Base-by-base conservation (phyloP, 768 basidiomycete species). In the Suillus plorans region DNA sequence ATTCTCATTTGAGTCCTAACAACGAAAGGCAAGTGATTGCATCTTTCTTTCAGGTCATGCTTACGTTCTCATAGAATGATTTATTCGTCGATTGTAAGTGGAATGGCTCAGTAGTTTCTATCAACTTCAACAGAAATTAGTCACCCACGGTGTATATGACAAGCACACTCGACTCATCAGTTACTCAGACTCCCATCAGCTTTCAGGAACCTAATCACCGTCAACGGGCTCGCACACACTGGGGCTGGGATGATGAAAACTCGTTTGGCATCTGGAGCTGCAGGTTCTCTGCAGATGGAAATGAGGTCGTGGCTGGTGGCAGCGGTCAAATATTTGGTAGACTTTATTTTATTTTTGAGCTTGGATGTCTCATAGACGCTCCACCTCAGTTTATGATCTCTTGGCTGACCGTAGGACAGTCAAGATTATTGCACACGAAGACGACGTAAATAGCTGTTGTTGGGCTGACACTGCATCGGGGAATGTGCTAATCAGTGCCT, bases 371-470 rank as follows among this genome's bases (percentile, higher is more conserved):
- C 66, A 60, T 25, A 63, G 28, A 39, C 63, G 8, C 14, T 20
- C 20, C 31, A 41, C n/a, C 20, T 47, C 52, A 95, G 95, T 99
- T 2, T 99, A 98, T 72, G 97, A 99, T 78, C 84, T 99, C 53
- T 76, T 94, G 65, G 87, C 90, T 5, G 83, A 92, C 69, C 81
- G 83, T 67, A 83, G 94, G 66, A 90, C 90, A 1, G 89, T 98
- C 34, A 91, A 89, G 70, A 95, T 99, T 20, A 69, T 77, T n/a
- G 97, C 94, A 0, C 97, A 99, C 72, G 73, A 78, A 2, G 90
- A 94, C 73, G 97, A 99, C 73, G 91, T 98, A 49, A 99, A 99
- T 71, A 93, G 94, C 72, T 88, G 95, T 77, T 95, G 92, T 73
- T 99, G 96, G 89, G 97, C 97, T 0, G 96, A 98, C 72, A 89